Base-by-base conservation (phyloP, 129 eudicot species). In the Mikania micrantha region DNA sequence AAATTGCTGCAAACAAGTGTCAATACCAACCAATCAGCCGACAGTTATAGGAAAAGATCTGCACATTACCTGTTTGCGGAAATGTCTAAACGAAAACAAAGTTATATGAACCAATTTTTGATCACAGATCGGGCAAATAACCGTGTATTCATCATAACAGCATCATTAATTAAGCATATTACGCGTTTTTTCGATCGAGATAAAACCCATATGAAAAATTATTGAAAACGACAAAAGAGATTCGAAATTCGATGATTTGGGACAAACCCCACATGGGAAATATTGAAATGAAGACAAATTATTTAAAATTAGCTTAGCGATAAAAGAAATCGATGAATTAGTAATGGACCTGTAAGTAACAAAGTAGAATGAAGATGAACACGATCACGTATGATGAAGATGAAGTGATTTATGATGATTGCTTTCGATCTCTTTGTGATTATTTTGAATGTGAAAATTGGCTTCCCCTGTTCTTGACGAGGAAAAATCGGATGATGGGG, bases 1-100 rank as follows among this genome's bases (percentile, higher is more conserved):
- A 85, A 76, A 41, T 22, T 3, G 17, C 74, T 45, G 74, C 68
- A 67, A 60, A 47, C 35, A 75, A 42, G 42, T 58, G 41, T 56
- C 25, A 21, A 44, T 5, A 45, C 22, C 52, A 35, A 21, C 11
- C 47, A 67, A n/a, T n/a, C n/a, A n/a, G n/a, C n/a, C n/a, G n/a
- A n/a, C n/a, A n/a, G n/a, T n/a, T n/a, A n/a, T n/a, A n/a, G n/a
- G n/a, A n/a, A n/a, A n/a, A n/a, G 6, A 32, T 2, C 36, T 32
- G 17, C 56, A 27, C n/a, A 38, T 4, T 19, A 66, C 17, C 54
- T 17, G 25, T 47, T 47, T 47, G 54, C 2, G 10, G 1, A 47
- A 47, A 47, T 47, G 25, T 19, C 54, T 47, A 25, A 47, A 47
- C 2, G 54, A 47, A 47, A 47, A 47, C 54, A 47, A 25, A 25